These are phyloP conservation scores for Penicillium sp. DNA, from an alignment of 2,329 filamentous ascomycete genomes.

Conservation along the genomic window DNA sequence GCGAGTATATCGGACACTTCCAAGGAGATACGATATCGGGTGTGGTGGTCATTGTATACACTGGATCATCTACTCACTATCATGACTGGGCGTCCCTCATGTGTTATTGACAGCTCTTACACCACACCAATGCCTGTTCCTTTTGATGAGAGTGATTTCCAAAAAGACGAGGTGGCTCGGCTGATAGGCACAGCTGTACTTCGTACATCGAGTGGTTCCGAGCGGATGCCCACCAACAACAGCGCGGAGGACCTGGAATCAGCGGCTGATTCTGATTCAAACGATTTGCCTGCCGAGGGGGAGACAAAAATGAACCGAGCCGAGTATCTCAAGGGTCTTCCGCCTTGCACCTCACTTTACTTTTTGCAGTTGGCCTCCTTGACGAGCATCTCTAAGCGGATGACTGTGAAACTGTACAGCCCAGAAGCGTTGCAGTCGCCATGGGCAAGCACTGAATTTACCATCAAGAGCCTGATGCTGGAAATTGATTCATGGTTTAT, in stretches of 20 bases:
- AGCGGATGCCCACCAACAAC: conserved; percentile 24
- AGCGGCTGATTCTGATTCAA: conserved; percentile 21
- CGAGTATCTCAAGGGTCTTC: conserved; percentile 39
- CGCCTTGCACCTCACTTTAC: conserved; percentile 43
- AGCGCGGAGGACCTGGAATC: conserved; percentile 25
- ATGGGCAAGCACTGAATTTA: conserved; percentile 42
- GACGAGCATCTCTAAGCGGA: conserved; percentile 39
- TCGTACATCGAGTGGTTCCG: conserved; percentile 22
- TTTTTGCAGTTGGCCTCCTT: conserved; percentile 43
- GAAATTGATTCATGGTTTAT: conserved; percentile 44
- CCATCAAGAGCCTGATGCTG: conserved; percentile 39
- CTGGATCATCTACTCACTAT: conserved; percentile 45
- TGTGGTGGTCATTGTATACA: conserved; percentile 48
- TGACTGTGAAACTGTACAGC: conserved; percentile 42
- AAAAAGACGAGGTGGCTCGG: conserved; percentile 30
- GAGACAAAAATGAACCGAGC: conserved; percentile 25
- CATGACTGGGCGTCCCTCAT: conserved; percentile 48
- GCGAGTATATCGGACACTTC: conserved; percentile 39
- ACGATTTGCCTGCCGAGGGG: conserved; percentile 16
- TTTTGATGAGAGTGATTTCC: conserved; percentile 43
- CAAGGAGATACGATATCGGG: conserved; percentile 46
- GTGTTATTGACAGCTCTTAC: conserved; percentile 43
- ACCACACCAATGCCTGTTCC: conserved; percentile 45
- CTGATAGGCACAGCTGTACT: conserved; percentile 29
- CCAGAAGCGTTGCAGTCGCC: conserved; percentile 37